Conservation (phyloP, 2,329 filamentous ascomycete species). For the Botrytis tulipae region DNA sequence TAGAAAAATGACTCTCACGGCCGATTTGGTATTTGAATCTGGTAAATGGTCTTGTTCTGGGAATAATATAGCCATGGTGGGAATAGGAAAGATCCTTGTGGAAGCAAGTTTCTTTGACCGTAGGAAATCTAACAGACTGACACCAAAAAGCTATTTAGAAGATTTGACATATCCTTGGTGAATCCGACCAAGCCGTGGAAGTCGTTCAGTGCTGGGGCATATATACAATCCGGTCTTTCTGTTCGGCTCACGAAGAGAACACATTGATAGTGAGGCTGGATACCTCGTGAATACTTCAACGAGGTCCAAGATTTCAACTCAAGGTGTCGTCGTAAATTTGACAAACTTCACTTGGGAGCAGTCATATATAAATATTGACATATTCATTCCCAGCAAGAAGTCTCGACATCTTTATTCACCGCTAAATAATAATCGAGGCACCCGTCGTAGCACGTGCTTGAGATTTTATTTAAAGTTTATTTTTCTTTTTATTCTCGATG, state of each 20-base stretch:
- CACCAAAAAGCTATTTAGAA: background rate
- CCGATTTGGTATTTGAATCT: conserved; percentile 46
- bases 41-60: conserved; percentile 48
- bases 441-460: background rate
- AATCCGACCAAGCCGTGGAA: background rate
- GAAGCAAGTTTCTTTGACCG: conserved; percentile 40
- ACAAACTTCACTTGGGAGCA: background rate
- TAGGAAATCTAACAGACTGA: background rate
- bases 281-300: background rate
- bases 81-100: conserved; percentile 48
- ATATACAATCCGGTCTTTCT: background rate
- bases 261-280: background rate
- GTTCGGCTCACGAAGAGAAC: background rate
- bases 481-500: background rate
- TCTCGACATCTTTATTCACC: background rate
- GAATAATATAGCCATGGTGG: conserved; percentile 48
- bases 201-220: background rate
- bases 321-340: background rate
- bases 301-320: background rate
- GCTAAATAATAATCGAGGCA: background rate
- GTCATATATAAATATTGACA: background rate
- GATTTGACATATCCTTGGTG: conserved; percentile 2
- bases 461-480: background rate
- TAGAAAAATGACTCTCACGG: conserved; percentile 40
- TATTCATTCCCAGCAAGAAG: background rate